Percentiles rank a stretch among this genome's conserved stretches.
These are phyloP conservation scores for Zymoseptoria passerinii DNA, from an alignment of 2,329 filamentous ascomycete species.

Conservation along the genomic window DNA sequence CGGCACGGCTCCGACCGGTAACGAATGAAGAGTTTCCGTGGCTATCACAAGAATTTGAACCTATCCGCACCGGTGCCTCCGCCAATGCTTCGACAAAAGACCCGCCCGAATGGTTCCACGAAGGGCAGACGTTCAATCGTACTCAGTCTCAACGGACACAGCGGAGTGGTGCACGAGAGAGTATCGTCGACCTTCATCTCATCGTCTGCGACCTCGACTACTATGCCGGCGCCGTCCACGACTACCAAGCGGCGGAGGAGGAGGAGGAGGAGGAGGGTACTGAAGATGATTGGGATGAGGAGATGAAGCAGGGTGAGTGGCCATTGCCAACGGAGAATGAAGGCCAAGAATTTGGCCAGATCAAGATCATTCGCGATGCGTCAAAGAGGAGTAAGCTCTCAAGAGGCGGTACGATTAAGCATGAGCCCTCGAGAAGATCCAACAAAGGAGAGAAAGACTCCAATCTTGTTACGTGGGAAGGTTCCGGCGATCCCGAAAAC, in stretches of 20 bases:
- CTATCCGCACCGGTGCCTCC: conserved; percentile 17
- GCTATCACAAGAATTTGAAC: conserved; percentile 26
- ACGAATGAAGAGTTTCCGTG: conserved; percentile 27
- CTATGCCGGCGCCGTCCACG: conserved; percentile 31
- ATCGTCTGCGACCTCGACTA: conserved; percentile 31
- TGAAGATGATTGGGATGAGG: conserved; percentile 23
- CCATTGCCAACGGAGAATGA: conserved; percentile 18
- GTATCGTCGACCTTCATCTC: conserved; percentile 28
- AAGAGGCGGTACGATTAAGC: conserved; percentile 22
- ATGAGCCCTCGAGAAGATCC: conserved; percentile 21
- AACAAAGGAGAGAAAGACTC: conserved; percentile 27
- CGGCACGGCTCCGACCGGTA: conserved; percentile 20
- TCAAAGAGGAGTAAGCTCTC: conserved; percentile 13
- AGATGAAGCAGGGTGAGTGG: conserved; percentile 17
- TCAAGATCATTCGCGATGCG: conserved; percentile 23
- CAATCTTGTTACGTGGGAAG: conserved; percentile 39
- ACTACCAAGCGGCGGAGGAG: conserved; percentile 28
- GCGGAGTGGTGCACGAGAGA: conserved; percentile 23
- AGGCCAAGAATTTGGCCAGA: conserved; percentile 24
- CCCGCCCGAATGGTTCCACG: conserved; percentile 26
- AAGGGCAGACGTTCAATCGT: conserved; percentile 22
- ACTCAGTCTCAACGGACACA: conserved; percentile 14
- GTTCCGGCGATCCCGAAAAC: conserved; percentile 38
- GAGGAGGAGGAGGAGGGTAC: conserved; percentile 22
- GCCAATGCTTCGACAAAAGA: conserved; percentile 15